phyloP scores from a whole-genome alignment of 2,329 filamentous ascomycete species.

The Pezicula neosporulosa region DNA sequence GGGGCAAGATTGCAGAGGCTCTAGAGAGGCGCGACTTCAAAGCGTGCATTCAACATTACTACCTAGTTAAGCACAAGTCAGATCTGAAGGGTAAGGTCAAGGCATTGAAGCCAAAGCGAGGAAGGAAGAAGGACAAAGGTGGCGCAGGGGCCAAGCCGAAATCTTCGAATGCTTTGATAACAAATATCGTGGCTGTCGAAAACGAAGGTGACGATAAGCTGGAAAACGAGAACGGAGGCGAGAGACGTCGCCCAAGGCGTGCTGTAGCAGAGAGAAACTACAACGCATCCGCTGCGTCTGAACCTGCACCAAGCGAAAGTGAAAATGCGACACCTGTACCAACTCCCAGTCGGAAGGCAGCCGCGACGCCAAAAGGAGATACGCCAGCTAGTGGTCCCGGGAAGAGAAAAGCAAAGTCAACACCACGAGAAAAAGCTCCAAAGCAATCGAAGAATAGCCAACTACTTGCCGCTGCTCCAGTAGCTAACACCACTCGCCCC shows the following conservation, averaged over 20 bases:
- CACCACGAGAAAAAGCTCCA: conserved; percentile 20
- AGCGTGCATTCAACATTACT: conserved; percentile 83
- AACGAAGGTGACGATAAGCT: conserved; percentile 20
- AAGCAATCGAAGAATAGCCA: conserved; percentile 29
- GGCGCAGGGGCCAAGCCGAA: conserved; percentile 51
- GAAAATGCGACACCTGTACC: conserved; percentile 55
- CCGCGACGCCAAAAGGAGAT: conserved; percentile 39
- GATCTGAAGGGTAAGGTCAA: conserved; percentile 75
- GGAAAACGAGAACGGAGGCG: conserved; percentile 51
- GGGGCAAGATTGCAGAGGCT: conserved; percentile 70
- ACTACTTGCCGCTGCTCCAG: conserved; percentile 23
- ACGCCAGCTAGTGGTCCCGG: conserved; percentile 32
- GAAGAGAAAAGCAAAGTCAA: conserved; percentile 31
- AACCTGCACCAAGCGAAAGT: conserved; percentile 61
- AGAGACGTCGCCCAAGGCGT: conserved; percentile 57
- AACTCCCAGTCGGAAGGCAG: conserved; percentile 52
- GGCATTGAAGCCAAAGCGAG: conserved; percentile 49
- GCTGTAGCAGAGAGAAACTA: conserved; percentile 36
- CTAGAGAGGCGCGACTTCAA: conserved; percentile 69
- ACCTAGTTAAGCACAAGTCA: conserved; percentile 71
- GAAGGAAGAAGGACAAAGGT: conserved; percentile 48
- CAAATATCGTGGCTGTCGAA: conserved; percentile 56
- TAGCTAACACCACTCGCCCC: conserved; percentile 5
- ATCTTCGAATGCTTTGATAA: conserved; percentile 58
- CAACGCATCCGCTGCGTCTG: background rate